Percentiles rank a stretch among this genome's conserved stretches.
These are phyloP conservation scores for Anethum foeniculum DNA, from an alignment of 140 eudicot species.

Conservation along the genomic window DNA sequence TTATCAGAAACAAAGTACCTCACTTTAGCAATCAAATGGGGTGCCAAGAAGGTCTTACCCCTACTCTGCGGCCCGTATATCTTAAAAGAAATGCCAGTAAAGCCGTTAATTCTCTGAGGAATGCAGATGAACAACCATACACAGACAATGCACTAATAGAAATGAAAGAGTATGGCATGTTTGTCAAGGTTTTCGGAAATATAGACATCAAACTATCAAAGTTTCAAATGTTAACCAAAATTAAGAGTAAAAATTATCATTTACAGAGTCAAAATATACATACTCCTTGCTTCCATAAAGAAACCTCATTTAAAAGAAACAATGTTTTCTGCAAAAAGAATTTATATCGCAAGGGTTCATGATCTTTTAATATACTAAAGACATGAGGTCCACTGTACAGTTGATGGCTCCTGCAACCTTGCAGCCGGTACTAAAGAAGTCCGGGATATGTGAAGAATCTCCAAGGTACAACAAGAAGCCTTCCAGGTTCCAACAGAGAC, in stretches of 20 bases:
- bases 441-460: background rate
- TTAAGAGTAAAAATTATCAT: background rate
- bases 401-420: background rate
- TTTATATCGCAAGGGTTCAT: background rate
- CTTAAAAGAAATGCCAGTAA: slow-evolving; percentile 29
- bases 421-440: background rate
- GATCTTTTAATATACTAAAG: background rate
- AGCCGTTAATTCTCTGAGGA: background rate
- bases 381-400: background rate
- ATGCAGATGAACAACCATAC: background rate
- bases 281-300: background rate
- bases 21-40: slow-evolving; percentile 89
- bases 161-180: background rate
- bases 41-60: slow-evolving; percentile 88
- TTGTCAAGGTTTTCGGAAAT: background rate
- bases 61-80: slow-evolving; percentile 95
- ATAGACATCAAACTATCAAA: too few species aligned
- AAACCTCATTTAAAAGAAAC: background rate
- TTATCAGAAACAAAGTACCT: slow-evolving; percentile 37
- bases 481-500: background rate
- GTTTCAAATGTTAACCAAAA: background rate
- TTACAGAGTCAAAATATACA: background rate
- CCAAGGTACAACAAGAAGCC: background rate
- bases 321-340: background rate
- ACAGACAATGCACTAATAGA: background rate